A percentile compares a stretch with the other conserved stretches of the same genome.
These are phyloP conservation scores for Cyclostephanos tholiformis DNA, from an alignment of 108 stramenopile species.

Conservation along the genomic window DNA sequence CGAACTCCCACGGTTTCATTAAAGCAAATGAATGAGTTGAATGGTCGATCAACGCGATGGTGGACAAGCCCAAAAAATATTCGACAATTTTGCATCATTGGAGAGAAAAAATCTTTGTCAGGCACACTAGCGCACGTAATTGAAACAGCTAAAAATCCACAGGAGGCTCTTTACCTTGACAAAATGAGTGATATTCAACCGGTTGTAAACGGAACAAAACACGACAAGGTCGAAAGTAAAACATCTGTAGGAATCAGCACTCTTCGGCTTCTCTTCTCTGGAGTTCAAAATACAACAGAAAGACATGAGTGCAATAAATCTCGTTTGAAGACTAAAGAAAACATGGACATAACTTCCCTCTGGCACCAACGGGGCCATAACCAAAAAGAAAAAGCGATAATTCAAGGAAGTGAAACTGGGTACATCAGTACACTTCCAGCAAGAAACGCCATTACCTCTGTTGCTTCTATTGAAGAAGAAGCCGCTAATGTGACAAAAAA, in stretches of 20 bases:
- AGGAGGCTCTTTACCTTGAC: slow-evolving; percentile 25
- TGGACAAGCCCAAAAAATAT: slow-evolving; percentile 44
- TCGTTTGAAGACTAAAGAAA: not conserved
- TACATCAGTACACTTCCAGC: not conserved
- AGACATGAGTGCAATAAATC: not conserved
- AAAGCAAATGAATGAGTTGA: slow-evolving; percentile 35
- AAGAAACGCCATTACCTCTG: not conserved
- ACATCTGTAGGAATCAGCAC: slow-evolving; percentile 21
- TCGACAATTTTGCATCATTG: not conserved
- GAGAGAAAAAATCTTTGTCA: not conserved
- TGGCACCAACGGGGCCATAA: not conserved
- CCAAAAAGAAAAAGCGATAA: not conserved
- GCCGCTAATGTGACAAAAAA: not conserved
- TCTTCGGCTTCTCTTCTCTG: slow-evolving; percentile 27
- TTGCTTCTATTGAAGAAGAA: not conserved
- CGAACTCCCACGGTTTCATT: slow-evolving; percentile 52
- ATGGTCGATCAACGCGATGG: slow-evolving; percentile 73
- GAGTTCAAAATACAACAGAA: slow-evolving; percentile 7
- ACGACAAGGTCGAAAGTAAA: slow-evolving; percentile 3
- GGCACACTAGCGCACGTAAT: slow-evolving; percentile 13
- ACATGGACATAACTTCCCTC: not conserved
- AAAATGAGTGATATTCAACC: slow-evolving; percentile 32
- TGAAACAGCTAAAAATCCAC: slow-evolving; percentile 7
- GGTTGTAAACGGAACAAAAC: not conserved
- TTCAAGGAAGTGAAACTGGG: not conserved